A percentile compares a stretch with the other conserved stretches of the same genome.
These are phyloP conservation scores for Cucurbita pepo DNA, from an alignment of 306 rosid genomes.

Conservation along the genomic window DNA sequence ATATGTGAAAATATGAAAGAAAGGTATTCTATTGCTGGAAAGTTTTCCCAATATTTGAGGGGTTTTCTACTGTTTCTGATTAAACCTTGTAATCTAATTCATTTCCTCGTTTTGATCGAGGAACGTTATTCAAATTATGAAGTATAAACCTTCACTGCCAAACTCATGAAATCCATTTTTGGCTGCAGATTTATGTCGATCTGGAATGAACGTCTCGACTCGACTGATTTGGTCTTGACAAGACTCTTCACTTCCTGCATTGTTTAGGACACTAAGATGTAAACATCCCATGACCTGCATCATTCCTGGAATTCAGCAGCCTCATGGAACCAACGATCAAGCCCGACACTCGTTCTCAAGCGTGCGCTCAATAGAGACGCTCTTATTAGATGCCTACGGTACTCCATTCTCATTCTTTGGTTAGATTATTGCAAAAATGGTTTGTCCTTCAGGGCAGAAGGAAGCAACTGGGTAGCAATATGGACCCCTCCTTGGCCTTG, in stretches of 20 bases:
- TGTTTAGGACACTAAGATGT: neutral
- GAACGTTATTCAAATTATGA: neutral
- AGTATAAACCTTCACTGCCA: slow-evolving; percentile 7
- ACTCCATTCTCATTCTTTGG: neutral
- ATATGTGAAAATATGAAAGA: neutral
- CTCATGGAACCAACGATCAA: neutral
- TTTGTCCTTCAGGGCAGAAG: no score
- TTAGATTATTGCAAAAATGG: neutral
- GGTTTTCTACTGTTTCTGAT: neutral
- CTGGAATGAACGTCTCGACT: slow-evolving; percentile 15
- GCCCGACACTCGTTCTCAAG: neutral
- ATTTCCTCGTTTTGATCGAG: neutral
- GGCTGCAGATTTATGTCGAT: slow-evolving; percentile 73
- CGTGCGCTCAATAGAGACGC: neutral
- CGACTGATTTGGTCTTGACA: neutral
- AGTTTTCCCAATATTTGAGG: neutral
- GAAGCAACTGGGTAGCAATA: neutral
- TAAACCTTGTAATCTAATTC: neutral
- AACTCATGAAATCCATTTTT: slow-evolving; percentile 2
- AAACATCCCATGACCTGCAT: neutral
- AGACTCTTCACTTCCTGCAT: neutral
- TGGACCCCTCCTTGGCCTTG: neutral
- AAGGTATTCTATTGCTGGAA: neutral
- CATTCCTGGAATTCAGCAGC: neutral
- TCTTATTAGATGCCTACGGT: neutral